Evolutionary conservation across 2,329 filamentous ascomycete species (phyloP).

Genomic region (Pseudocercospora fijiensis): DNA sequence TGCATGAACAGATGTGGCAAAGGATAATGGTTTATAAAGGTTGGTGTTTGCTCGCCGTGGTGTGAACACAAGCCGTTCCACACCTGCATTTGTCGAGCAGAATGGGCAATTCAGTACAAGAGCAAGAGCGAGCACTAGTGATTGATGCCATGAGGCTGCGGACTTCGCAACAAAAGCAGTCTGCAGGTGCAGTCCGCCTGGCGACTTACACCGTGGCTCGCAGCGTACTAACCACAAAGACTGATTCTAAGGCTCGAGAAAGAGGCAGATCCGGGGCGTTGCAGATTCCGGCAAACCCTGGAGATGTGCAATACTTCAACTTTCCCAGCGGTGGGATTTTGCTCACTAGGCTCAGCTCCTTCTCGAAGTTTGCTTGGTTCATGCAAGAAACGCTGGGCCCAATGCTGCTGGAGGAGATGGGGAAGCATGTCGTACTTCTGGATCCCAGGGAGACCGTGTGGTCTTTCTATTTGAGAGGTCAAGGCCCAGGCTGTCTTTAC

Average conservation of each 20-base stretch:
- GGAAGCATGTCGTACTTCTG: neutral
- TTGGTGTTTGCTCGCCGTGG: neutral
- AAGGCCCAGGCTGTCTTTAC: neutral
- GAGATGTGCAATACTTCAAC: neutral
- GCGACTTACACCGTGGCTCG: neutral
- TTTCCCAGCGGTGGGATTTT: neutral
- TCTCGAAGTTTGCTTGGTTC: neutral
- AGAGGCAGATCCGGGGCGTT: neutral
- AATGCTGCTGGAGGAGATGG: neutral
- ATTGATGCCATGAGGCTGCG: neutral
- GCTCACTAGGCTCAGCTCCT: neutral
- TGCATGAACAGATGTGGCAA: neutral
- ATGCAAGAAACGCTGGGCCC: neutral
- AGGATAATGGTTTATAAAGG: neutral
- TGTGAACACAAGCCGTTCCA: neutral
- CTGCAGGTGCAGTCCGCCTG: neutral
- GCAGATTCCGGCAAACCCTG: neutral
- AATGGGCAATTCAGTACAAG: neutral
- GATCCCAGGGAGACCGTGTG: neutral
- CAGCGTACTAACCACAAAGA: neutral
- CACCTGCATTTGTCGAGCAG: neutral
- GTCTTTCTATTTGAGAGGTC: neutral
- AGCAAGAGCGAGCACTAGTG: neutral
- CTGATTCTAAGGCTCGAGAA: neutral
- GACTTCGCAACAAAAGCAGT: neutral